Evolutionary conservation across 2,329 filamentous ascomycete genomes (phyloP).

Genomic region (Arthrinium phaeospermum): DNA sequence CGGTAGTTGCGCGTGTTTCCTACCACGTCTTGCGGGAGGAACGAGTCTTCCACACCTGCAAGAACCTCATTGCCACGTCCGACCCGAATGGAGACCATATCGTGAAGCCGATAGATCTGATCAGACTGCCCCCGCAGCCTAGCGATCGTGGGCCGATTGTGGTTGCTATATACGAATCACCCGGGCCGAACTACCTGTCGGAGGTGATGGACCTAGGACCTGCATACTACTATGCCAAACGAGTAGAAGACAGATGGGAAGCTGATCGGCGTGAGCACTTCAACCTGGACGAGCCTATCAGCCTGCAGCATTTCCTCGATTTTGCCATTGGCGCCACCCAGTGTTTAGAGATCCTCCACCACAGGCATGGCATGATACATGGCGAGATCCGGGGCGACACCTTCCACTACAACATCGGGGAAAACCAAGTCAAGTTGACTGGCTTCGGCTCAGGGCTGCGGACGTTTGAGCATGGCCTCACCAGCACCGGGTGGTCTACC

Average conservation of each 20-base stretch:
- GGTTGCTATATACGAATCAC: slow-evolving; percentile 81
- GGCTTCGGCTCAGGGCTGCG: slow-evolving; percentile 87
- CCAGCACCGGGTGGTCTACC: slow-evolving; percentile 83
- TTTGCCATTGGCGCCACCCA: slow-evolving; percentile 89
- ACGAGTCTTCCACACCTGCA: slow-evolving; percentile 83
- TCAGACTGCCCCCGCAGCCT: slow-evolving; percentile 70
- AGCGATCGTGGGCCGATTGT: slow-evolving; percentile 75
- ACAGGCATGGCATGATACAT: slow-evolving; percentile 84
- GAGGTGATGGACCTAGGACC: slow-evolving; percentile 80
- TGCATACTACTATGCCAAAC: slow-evolving; percentile 66
- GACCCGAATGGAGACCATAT: slow-evolving; percentile 80
- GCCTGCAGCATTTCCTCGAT: slow-evolving; percentile 79
- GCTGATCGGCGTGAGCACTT: slow-evolving; percentile 51
- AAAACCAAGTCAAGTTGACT: slow-evolving; percentile 75
- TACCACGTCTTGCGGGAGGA: slow-evolving; percentile 84
- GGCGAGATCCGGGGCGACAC: slow-evolving; percentile 90
- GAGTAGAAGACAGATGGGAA: slow-evolving; percentile 57
- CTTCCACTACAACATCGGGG: slow-evolving; percentile 81
- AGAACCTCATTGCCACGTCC: slow-evolving; percentile 70
- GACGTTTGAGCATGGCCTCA: slow-evolving; percentile 88
- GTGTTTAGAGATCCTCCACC: slow-evolving; percentile 89
- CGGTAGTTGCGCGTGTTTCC: slow-evolving; percentile 82
- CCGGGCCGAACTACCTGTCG: slow-evolving; percentile 74
- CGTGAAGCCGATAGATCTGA: slow-evolving; percentile 78
- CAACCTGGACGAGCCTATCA: slow-evolving; percentile 64